phyloP scores from a whole-genome alignment of 2,329 filamentous ascomycete species.

The Cytospora schulzeri region DNA sequence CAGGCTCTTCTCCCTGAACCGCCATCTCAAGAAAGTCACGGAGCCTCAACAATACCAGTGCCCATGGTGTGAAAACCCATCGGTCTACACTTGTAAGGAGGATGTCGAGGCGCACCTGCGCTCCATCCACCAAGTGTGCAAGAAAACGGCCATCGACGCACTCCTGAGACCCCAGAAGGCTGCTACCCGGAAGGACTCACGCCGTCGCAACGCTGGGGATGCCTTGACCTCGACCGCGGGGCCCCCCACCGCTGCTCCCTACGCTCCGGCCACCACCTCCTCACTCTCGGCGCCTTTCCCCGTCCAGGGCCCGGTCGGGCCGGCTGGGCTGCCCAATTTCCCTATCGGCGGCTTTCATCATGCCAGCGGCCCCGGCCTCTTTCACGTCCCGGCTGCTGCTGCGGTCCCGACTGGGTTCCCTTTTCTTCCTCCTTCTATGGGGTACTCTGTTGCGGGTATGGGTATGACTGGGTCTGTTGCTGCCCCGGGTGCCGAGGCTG shows the following conservation, averaged over 20 bases:
- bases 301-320: background rate
- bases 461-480: background rate
- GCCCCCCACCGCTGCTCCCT: too few relatives aligned
- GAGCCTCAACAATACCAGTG: background rate
- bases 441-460: background rate
- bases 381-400: too few relatives aligned
- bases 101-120: conserved; percentile 8
- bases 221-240: too few relatives aligned
- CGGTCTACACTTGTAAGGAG: background rate
- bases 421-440: background rate
- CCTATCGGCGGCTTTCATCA: background rate
- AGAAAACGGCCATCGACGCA: background rate
- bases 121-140: background rate
- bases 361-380: too few relatives aligned
- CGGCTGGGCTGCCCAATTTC: background rate
- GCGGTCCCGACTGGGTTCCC: background rate
- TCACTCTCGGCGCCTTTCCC: background rate
- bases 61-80: background rate
- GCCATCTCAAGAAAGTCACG: background rate
- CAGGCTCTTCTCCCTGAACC: background rate
- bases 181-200: background rate
- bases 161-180: background rate
- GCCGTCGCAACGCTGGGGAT: background rate
- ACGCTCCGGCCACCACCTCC: background rate
- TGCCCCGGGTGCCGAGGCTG: background rate